Evolutionary conservation across 2,329 filamentous ascomycete species (phyloP).

Genomic region (Aureobasidium mangrovei): DNA sequence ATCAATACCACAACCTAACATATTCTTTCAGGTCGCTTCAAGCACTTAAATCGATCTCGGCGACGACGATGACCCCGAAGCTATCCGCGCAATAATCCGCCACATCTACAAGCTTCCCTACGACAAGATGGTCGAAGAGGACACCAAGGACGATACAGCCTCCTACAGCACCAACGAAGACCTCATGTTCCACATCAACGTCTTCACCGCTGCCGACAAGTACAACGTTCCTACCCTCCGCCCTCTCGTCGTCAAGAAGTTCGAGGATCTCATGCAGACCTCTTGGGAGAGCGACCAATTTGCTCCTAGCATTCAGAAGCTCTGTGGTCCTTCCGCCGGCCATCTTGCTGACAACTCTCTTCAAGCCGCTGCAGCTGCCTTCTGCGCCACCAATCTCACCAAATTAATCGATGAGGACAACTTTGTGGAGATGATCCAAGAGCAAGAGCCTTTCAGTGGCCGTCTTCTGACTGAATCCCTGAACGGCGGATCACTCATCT

Average conservation of each 20-base stretch:
- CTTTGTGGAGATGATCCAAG: conserved; percentile 5
- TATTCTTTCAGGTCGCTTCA: background rate
- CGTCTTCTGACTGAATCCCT: background rate
- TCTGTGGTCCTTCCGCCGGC: background rate
- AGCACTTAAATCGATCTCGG: background rate
- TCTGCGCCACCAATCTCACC: background rate
- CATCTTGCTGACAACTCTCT: background rate
- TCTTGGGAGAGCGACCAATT: background rate
- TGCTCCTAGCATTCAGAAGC: background rate
- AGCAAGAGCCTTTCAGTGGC: background rate
- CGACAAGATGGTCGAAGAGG: background rate
- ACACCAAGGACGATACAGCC: background rate
- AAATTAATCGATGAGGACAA: no score
- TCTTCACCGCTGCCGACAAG: conserved; percentile 18
- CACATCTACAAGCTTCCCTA: conserved; percentile 10
- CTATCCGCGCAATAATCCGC: conserved; percentile 5
- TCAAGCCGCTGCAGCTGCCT: background rate
- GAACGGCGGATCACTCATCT: background rate
- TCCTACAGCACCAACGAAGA: background rate
- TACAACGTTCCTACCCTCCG: conserved; percentile 15
- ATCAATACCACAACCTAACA: background rate
- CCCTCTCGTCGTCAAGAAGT: conserved; percentile 11
- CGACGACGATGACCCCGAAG: background rate
- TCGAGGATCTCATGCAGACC: background rate
- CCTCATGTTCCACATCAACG: conserved; percentile 4